A percentile compares a stretch with the other conserved stretches of the same genome.
Conservation (phyloP, 495 filamentous ascomycete genomes). For the Xylaria scruposa region DNA sequence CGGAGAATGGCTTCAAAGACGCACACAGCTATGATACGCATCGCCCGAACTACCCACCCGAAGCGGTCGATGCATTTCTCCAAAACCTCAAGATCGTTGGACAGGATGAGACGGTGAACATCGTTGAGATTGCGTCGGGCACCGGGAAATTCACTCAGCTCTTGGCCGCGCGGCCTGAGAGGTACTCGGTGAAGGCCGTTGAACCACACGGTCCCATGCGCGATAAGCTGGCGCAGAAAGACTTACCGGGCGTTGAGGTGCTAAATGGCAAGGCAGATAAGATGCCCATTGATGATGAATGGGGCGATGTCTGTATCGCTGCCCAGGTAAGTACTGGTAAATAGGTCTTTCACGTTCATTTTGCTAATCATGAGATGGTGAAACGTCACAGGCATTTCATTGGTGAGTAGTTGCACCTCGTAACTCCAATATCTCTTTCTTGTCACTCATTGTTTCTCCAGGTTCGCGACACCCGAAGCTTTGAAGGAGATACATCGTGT, state of each 20-base stretch:
- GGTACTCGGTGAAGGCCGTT: conserved; percentile 63
- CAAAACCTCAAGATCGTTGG: conserved; percentile 51
- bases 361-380: not conserved
- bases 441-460: conserved; percentile 31
- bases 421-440: not conserved
- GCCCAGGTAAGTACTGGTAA: conserved; percentile 61
- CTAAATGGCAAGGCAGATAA: conserved; percentile 60
- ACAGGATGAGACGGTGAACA: conserved; percentile 43
- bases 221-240: conserved; percentile 59
- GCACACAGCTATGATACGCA: conserved; percentile 64
- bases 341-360: not conserved
- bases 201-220: conserved; percentile 70
- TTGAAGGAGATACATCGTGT: conserved; percentile 65
- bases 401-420: conserved; percentile 49
- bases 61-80: conserved; percentile 62
- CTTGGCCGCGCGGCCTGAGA: conserved; percentile 58
- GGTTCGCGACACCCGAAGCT: conserved; percentile 66
- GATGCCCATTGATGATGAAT: conserved; percentile 60
- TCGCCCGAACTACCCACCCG: conserved; percentile 65
- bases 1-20: conserved; percentile 60
- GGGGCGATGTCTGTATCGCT: conserved; percentile 67
- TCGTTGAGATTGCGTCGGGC: conserved; percentile 69
- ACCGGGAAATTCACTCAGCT: conserved; percentile 72
- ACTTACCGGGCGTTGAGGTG: conserved; percentile 55
- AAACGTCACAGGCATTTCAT: conserved; percentile 59